Evolutionary conservation across 2,329 filamentous ascomycete genomes (phyloP).

Genomic region (Zarea fungicola): DNA sequence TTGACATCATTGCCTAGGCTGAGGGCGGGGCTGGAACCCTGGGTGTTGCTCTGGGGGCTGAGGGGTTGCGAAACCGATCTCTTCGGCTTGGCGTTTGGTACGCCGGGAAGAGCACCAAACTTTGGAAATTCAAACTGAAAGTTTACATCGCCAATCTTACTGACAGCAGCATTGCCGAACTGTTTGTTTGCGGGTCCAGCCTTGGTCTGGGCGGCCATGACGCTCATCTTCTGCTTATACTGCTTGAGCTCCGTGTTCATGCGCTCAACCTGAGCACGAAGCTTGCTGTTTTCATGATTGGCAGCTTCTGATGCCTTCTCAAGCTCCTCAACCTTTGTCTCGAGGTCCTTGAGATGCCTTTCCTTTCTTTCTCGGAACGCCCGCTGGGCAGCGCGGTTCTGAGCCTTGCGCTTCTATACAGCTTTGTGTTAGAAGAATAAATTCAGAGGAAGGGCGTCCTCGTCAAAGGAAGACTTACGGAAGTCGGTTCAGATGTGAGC

Average conservation of each 20-base stretch:
- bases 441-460: background rate
- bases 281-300: constrained; percentile 76
- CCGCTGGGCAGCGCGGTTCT: constrained; percentile 87
- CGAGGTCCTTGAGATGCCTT: constrained; percentile 79
- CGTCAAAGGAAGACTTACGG: constrained; percentile 56
- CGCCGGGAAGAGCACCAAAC: constrained; percentile 69
- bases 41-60: constrained; percentile 24
- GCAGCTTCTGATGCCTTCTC: constrained; percentile 79
- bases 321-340: constrained; percentile 68
- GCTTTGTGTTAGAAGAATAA: constrained; percentile 13
- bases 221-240: constrained; percentile 81
- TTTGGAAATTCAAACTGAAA: constrained; percentile 97
- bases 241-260: constrained; percentile 80
- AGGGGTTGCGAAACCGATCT: constrained; percentile 26
- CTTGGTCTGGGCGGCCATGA: constrained; percentile 40
- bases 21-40: constrained; percentile 21
- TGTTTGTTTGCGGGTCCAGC: constrained; percentile 35
- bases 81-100: constrained; percentile 26
- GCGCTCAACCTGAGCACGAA: constrained; percentile 84
- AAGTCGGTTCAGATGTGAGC: constrained; percentile 89
- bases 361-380: constrained; percentile 95
- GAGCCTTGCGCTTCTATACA: constrained; percentile 83
- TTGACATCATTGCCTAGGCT: constrained; percentile 24
- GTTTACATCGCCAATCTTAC: constrained; percentile 65
- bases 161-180: constrained; percentile 44